These are phyloP conservation scores for Aspergillus unguis DNA, from an alignment of 2,329 filamentous ascomycete genomes.

Conservation along the genomic window DNA sequence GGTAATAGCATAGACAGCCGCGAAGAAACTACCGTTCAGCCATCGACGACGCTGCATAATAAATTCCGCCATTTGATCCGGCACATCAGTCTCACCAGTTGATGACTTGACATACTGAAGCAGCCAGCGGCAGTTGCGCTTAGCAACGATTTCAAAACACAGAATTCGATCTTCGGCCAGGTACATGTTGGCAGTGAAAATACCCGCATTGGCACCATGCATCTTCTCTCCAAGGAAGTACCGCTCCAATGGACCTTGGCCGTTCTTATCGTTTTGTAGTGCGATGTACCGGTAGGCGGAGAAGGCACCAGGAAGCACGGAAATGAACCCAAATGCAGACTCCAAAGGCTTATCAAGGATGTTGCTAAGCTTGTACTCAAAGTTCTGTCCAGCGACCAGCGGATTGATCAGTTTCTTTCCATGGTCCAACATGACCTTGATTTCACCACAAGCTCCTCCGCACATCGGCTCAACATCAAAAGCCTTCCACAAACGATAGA, in stretches of 20 bases:
- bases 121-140: slow-evolving; percentile 96
- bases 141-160: slow-evolving; percentile 80
- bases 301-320: slow-evolving; percentile 92
- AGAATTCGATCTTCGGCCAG: slow-evolving; percentile 52
- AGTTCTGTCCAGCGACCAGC: slow-evolving; percentile 93
- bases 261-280: slow-evolving; percentile 93
- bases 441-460: slow-evolving; percentile 94
- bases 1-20: slow-evolving; percentile 87
- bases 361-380: slow-evolving; percentile 99
- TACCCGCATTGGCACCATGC: slow-evolving; percentile 86
- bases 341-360: slow-evolving; percentile 97
- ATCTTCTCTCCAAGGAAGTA: slow-evolving; percentile 98
- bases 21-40: slow-evolving; percentile 98
- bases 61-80: slow-evolving; percentile 88
- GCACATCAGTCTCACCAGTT: slow-evolving; percentile 94
- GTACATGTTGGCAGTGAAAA: slow-evolving; percentile 86
- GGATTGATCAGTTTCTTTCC: slow-evolving; percentile 91
- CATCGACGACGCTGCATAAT: slow-evolving; percentile 94
- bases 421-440: slow-evolving; percentile 90
- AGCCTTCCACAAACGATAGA: slow-evolving; percentile 98
- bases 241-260: slow-evolving; percentile 86
- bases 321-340: slow-evolving; percentile 96
- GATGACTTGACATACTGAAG: slow-evolving; percentile 98
- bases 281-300: slow-evolving; percentile 96
- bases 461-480: slow-evolving; percentile 98